Base-by-base conservation (phyloP, 805 yeast species). In the Pichia thaimueangensis region DNA sequence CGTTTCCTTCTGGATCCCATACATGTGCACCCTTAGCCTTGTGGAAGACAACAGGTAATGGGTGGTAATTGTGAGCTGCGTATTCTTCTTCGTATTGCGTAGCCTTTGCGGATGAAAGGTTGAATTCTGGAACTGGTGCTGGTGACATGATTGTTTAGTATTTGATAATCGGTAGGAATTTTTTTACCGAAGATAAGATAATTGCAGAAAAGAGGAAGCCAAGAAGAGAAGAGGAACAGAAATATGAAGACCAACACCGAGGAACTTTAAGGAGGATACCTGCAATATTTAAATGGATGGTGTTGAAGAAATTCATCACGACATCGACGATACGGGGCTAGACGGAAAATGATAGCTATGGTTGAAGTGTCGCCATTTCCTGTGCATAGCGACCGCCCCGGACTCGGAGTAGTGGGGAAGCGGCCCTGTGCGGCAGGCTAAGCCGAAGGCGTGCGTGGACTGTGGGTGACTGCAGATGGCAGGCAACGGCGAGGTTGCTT, bases 1-100 rank as follows among this genome's bases (percentile, higher is more conserved):
- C 89, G 30, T 82, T 86, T 51, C 96, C 97, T 67, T 91, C 97
- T 7, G 97, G 96, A 63, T 91, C 97, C 96, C 96, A 91, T 19
- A 91, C 96, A 51, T 86, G 82, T 22, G 96, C 96, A 38, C 97
- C 97, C 46, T 62, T 51, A 13, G 95, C 97, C 57, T 73, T 80
- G 56, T 84, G 74, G 67, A 91, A 85, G 13, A 91, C 97, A 47
- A 91, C 96, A 11, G 97, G 97, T 49, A 91, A 69, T 39, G 97
- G 97, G 67, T 87, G 96, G 70, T 91, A 91, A 72, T 91, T 91
- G 69, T 89, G 97, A 24, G 97, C 97, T 37, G 96, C 86, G 68
- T 84, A 87, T 47, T 82, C 68, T 43, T 74, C 65, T 65, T 91
- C 97, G 67, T 74, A 78, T 41, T 74, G 69, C 47, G 68, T 68